phyloP scores from a whole-genome alignment of 2,329 filamentous ascomycete species.

The Meredithiella fracta region DNA sequence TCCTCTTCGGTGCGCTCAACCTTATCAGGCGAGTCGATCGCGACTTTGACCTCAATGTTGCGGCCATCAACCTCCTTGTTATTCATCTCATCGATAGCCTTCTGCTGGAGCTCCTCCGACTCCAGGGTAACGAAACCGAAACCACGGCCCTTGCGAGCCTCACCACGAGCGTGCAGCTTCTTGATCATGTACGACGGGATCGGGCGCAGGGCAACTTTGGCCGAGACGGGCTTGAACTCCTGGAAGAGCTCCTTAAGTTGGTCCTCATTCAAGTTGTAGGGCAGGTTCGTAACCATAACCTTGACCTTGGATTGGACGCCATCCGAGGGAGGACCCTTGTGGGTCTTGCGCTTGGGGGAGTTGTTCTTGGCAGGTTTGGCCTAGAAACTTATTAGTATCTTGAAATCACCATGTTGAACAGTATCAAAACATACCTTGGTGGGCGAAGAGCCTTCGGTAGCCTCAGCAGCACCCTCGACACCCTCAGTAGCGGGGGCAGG shows the following conservation, averaged over 20 bases:
- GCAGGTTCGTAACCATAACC: constrained; percentile 99
- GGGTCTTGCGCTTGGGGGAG: constrained; percentile 34
- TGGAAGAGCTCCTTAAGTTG: constrained; percentile 96
- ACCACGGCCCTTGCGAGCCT: constrained; percentile 96
- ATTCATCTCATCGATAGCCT: constrained; percentile 97
- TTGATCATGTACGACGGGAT: constrained; percentile 99
- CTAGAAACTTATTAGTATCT: constrained; percentile 20
- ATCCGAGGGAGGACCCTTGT: constrained; percentile 78
- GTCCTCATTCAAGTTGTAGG: constrained; percentile 94
- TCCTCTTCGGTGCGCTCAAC: constrained; percentile 64
- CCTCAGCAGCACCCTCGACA: constrained; percentile 27
- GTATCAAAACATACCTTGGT: constrained; percentile 9
- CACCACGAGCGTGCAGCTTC: constrained; percentile 96
- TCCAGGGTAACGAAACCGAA: constrained; percentile 96
- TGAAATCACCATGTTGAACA: not conserved
- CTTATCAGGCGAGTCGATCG: constrained; percentile 98
- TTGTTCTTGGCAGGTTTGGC: constrained; percentile 38
- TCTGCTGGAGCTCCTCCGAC: constrained; percentile 90
- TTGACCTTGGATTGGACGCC: constrained; percentile 98
- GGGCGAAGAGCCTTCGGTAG: constrained; percentile 25
- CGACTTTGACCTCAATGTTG: constrained; percentile 99
- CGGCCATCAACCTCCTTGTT: constrained; percentile 97
- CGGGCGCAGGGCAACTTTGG: constrained; percentile 95
- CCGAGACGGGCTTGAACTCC: constrained; percentile 78
- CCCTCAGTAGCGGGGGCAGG: constrained; percentile 27